Percentiles rank a stretch among this genome's conserved stretches.
Conservation (phyloP, 768 basidiomycete species). For the Termitomyces sp. region DNA sequence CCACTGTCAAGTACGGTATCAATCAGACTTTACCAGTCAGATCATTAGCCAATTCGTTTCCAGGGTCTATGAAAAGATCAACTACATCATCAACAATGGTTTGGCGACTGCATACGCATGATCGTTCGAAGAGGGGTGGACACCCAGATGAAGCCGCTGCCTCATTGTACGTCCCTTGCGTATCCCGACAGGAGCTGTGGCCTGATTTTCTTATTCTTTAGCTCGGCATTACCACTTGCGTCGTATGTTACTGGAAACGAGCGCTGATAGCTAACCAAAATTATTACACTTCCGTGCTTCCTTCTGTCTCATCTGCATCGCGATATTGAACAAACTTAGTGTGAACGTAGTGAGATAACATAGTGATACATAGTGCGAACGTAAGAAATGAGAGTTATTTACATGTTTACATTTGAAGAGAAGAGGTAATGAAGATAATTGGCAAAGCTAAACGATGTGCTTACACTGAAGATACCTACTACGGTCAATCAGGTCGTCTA, state of each 20-base stretch:
- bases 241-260: slow-evolving; percentile 79
- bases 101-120: slow-evolving; percentile 7
- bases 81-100: slow-evolving; percentile 85
- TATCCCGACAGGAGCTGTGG: not conserved
- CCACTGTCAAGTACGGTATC: slow-evolving; percentile 63
- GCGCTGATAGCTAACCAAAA: not conserved
- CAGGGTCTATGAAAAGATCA: slow-evolving; percentile 78
- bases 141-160: slow-evolving; percentile 73
- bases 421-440: too few relatives aligned
- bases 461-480: too few relatives aligned
- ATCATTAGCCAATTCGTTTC: not conserved
- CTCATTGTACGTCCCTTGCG: slow-evolving; percentile 53
- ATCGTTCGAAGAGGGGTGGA: slow-evolving; percentile 61
- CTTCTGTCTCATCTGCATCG: too few relatives aligned
- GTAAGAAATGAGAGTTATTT: too few relatives aligned
- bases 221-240: slow-evolving; percentile 73
- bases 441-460: too few relatives aligned
- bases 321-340: too few relatives aligned
- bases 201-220: slow-evolving; percentile 25
- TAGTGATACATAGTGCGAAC: too few relatives aligned
- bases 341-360: too few relatives aligned
- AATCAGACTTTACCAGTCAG: not conserved
- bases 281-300: too few relatives aligned
- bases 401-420: too few relatives aligned
- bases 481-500: too few relatives aligned